phyloP scores from a whole-genome alignment of 2,329 filamentous ascomycete genomes.

The Pestalotiopsis sp. region DNA sequence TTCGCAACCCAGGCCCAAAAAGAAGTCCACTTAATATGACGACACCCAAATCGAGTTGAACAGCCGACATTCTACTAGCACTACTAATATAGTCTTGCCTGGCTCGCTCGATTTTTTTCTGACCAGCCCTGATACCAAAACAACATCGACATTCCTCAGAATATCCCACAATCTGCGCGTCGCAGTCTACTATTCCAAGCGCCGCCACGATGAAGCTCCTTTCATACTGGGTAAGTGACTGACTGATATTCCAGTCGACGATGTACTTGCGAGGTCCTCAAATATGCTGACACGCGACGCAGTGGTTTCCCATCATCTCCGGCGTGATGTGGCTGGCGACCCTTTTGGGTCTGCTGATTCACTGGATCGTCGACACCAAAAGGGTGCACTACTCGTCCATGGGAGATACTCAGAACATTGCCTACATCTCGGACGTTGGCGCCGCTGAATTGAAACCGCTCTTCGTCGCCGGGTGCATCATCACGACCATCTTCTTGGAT shows the following conservation, averaged over 20 bases:
- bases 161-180: neutral
- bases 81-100: neutral
- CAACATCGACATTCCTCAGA: neutral
- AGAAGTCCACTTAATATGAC: constrained; percentile 15
- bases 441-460: constrained; percentile 70
- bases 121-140: neutral
- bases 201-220: constrained; percentile 21
- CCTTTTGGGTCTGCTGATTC: constrained; percentile 70
- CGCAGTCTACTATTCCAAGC: neutral
- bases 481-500: constrained; percentile 81
- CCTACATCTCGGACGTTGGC: constrained; percentile 74
- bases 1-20: neutral
- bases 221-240: constrained; percentile 39
- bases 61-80: neutral
- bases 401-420: constrained; percentile 59
- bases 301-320: constrained; percentile 72
- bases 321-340: constrained; percentile 68
- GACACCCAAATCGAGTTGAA: neutral
- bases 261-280: no score
- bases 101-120: neutral
- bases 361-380: constrained; percentile 64
- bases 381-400: constrained; percentile 64
- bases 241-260: neutral
- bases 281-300: constrained; percentile 13
- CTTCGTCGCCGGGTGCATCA: constrained; percentile 72